Base-by-base conservation (phyloP, 1,139 yeast species). In the Meyerozyma athensensis region DNA sequence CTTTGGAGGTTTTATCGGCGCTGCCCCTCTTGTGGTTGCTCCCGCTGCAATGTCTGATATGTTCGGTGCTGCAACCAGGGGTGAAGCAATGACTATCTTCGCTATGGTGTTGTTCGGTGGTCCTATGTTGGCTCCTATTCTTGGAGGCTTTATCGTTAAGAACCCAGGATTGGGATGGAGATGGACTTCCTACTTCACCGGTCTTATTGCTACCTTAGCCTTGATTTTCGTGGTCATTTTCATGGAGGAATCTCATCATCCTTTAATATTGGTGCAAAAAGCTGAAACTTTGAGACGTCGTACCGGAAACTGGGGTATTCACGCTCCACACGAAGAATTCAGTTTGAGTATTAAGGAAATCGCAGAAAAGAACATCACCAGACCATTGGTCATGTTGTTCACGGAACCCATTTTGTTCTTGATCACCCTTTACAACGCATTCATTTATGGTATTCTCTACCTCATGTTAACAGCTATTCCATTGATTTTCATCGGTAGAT, bases 31-130 rank as follows among this genome's bases (percentile, higher is more conserved):
- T 53, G 92, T 85, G 14, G 86, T 84, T 28, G 89, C 84, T 7
- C 95, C 94, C 18, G 95, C 94, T 21, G 74, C 85, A 0, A 79
- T 85, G 68, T 81, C 92, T 4, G 96, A 86, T 54, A 68, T 85
- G 65, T 85, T 77, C 53, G 72, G 72, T 43, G 75, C 79, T 41
- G 57, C 57, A 19, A 49, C 67, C 10, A 74, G 96, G 57, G 95
- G 95, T 46, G 73, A 70, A 26, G 87, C 89, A 7, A 64, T 84
- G 49, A 68, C 78, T n/a, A 44, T 79, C 18, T 85, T 84, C 52
- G 65, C 84, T 2, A 65, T 79, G 57, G 77, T 78, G 41, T 83
- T 85, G 26, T 82, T 85, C 49, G 74, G 77, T 35, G 92, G 92
- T 36, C 96, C 96, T 7, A 66, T 83, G 58, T 39, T 81, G 39